Evolutionary conservation across 2,329 filamentous ascomycete species (phyloP).

Genomic region (Lithohypha guttulata): DNA sequence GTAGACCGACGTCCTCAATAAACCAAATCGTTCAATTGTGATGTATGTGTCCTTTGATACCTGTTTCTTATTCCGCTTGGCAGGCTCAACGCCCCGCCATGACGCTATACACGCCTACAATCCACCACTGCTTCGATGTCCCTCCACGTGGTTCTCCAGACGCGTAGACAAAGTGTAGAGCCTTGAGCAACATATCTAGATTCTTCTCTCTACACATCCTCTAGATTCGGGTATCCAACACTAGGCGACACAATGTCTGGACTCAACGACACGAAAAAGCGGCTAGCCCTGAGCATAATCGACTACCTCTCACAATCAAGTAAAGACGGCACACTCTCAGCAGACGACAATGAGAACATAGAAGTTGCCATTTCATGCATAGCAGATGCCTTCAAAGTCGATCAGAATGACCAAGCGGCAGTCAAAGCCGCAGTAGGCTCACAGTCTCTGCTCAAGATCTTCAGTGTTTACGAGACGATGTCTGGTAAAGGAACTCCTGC

Average conservation of each 20-base stretch:
- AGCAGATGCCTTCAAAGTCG: conserved; percentile 87
- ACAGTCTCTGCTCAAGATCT: conserved; percentile 84
- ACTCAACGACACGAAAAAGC: conserved; percentile 53
- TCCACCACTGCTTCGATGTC: too few species aligned
- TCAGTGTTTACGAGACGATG: conserved; percentile 91
- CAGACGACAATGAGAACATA: conserved; percentile 85
- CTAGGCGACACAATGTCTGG: conserved; percentile 8
- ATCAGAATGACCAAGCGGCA: conserved; percentile 64
- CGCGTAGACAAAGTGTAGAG: too few species aligned
- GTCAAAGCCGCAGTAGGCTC: conserved; percentile 67
- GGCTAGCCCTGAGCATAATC: conserved; percentile 91
- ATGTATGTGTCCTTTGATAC: too few species aligned
- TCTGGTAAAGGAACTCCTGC: conserved; percentile 50
- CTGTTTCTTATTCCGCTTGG: too few species aligned
- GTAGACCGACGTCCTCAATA: too few species aligned
- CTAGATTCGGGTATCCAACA: too few species aligned
- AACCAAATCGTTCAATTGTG: too few species aligned
- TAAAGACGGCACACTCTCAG: conserved; percentile 74
- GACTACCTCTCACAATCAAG: conserved; percentile 81
- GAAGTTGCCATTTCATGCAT: conserved; percentile 94
- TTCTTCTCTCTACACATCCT: too few species aligned
- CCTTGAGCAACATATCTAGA: too few species aligned
- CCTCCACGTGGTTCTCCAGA: too few species aligned
- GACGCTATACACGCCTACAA: too few species aligned
- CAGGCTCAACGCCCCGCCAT: too few species aligned